Base-by-base conservation (phyloP, 495 filamentous ascomycete genomes). In the Hypoxylon fuscum region DNA sequence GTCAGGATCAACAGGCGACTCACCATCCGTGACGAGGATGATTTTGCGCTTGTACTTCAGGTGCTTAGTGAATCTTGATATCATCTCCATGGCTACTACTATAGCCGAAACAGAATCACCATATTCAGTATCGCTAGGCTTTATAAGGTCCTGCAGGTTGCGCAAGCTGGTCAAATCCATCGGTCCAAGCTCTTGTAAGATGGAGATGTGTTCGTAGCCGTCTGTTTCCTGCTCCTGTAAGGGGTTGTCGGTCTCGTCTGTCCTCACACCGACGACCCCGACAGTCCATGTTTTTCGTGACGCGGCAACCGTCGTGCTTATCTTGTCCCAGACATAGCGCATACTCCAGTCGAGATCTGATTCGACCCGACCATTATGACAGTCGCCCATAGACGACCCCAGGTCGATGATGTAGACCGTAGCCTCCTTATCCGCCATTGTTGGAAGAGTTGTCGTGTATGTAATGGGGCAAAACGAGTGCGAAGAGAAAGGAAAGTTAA, bases 241-340 rank as follows among this genome's bases (percentile, higher is more conserved):
- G 0, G 85, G 81, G 63, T 96, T 92, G 31, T 82, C 63, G 0
- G 94, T 94, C 15, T 81, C 88, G 74, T 96, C 87, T 46, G 93
- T 94, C 22, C 90, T 83, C 17, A 97, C 77, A 8, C 90, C 95
- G 52, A 99, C 72, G 9, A 97, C 90, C 7, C 91, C 93, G 18
- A 94, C 69, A 5, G 81, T 85, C 58, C 88, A 86, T 5, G 90
- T 96, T 72, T 96, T 96, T 43, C 94, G 87, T 23, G 86, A 89
- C 20, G 89, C 91, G 11, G 88, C 82, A 55, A 98, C 87, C 8
- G 91, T 96, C 17, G 83, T 86, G 0, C 91, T 91, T 65, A 98
- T 96, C 66, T 88, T 92, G 74, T 97, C 95, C 95, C 95, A 99
- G 44, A 99, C 85, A 80, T 97, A 99, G 52, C 85, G 85, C 90